phyloP scores from a whole-genome alignment of 306 rosid species.

The Purshia tridentata region DNA sequence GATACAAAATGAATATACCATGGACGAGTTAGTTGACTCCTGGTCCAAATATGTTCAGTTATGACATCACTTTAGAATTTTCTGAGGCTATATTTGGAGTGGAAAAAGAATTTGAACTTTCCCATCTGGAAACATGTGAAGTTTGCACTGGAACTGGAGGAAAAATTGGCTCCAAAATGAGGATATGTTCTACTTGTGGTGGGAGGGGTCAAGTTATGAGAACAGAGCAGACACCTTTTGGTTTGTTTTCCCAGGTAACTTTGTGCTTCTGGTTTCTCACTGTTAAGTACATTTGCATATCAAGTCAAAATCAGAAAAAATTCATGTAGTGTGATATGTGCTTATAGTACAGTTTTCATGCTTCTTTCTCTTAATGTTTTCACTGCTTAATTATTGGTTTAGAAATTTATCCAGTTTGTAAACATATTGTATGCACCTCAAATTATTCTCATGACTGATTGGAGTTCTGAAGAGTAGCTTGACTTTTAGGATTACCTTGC shows the following conservation, averaged over 20 bases:
- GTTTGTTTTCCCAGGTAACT: constrained; percentile 93
- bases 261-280: constrained; percentile 13
- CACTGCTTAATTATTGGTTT: background rate
- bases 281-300: background rate
- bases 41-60: constrained; percentile 59
- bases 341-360: background rate
- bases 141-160: constrained; percentile 84
- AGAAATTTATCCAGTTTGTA: background rate
- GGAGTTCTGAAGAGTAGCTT: background rate
- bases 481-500: background rate
- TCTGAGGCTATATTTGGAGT: constrained; percentile 90
- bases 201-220: constrained; percentile 99
- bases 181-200: constrained; percentile 95
- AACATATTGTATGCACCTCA: background rate
- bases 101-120: constrained; percentile 88
- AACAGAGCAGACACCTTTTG: constrained; percentile 99
- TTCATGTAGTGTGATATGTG: background rate
- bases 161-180: constrained; percentile 78
- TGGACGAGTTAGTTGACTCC: constrained; percentile 25
- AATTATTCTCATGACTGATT: background rate
- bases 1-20: constrained; percentile 2
- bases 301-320: background rate
- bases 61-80: constrained; percentile 79
- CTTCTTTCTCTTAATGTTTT: background rate
- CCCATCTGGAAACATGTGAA: constrained; percentile 96